Evolutionary conservation across 768 basidiomycete species (phyloP).

Genomic region (Sporobolomyces phaffii): DNA sequence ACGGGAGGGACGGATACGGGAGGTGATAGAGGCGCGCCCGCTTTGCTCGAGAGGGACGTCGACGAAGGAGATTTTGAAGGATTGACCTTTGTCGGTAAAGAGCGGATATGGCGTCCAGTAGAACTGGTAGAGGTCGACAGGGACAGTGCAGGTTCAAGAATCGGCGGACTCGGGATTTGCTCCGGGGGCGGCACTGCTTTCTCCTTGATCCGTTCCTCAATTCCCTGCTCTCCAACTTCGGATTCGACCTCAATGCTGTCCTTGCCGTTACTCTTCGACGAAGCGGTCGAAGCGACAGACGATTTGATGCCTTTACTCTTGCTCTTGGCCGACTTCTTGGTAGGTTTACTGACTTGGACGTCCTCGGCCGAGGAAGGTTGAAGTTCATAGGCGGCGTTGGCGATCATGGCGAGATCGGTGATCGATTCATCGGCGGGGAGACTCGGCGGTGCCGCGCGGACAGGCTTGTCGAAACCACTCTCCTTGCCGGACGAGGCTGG

Average conservation of each 20-base stretch:
- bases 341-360: neutral
- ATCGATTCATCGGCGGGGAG: slow-evolving; percentile 12
- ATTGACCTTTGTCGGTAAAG: slow-evolving; percentile 16
- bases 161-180: too few relatives aligned
- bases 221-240: too few relatives aligned
- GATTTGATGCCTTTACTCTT: slow-evolving; percentile 8
- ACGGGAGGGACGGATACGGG: neutral
- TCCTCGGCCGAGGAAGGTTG: slow-evolving; percentile 4
- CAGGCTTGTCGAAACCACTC: too few relatives aligned
- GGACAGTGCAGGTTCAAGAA: too few relatives aligned
- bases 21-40: neutral
- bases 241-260: too few relatives aligned
- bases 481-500: too few relatives aligned
- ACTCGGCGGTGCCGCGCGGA: neutral
- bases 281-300: neutral
- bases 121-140: too few relatives aligned
- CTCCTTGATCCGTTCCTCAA: neutral
- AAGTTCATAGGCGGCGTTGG: slow-evolving; percentile 23
- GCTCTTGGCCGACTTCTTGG: slow-evolving; percentile 4
- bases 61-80: slow-evolving; percentile 17
- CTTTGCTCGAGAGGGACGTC: neutral
- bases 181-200: too few relatives aligned
- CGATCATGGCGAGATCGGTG: slow-evolving; percentile 23
- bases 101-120: slow-evolving; percentile 2
- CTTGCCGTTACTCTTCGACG: too few relatives aligned